Base-by-base conservation (phyloP, 176 grass and related monocot genomes). In the Musa itinerans region DNA sequence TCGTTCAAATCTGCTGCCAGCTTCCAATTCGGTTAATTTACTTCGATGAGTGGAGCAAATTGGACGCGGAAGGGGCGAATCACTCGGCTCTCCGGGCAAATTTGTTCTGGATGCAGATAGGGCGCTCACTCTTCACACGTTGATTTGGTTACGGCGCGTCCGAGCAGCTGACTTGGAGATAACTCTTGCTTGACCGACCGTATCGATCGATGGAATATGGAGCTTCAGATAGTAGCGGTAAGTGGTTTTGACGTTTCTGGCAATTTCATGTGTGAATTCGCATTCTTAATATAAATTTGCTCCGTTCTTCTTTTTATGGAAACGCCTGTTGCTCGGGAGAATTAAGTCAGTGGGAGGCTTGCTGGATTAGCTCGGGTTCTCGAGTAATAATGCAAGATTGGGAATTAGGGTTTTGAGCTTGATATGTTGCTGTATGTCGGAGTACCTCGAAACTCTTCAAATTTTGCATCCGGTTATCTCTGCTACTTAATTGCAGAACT, bases 181-280 rank as follows among this genome's bases (percentile, higher is more conserved):
- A 43, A 69, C 0, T 69, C 48, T 7, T 17, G 9, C 66, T 8
- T 43, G 26, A 13, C 13, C 14, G 66, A 43, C 8, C 11, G 66
- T 16, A 50, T 34, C 66, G 26, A 14, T 10, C 24, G 26, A 69
- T 69, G 66, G 66, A 69, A 13, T 69, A 69, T 13, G 66, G 48
- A 43, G 34, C 66, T 27, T 69, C 66, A 6, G 66, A 69, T 43
- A 69, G 66, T 27, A 69, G 66, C 66, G 66, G 66, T 69, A 43
- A 69, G 66, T 69, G 29, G 24, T 2, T 16, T 69, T 27, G 3
- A 16, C 27, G 8, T 17, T 48, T 69, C 14, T 17, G 34, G 13
- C 2, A 8, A 49, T 17, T 48, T 50, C 66, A 43, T 13, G 15
- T 34, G 29, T 27, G 66, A 43, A 43, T 69, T 13, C 9, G 66